Base-by-base conservation (phyloP, 805 yeast species). In the Candida coquimbonensis region DNA sequence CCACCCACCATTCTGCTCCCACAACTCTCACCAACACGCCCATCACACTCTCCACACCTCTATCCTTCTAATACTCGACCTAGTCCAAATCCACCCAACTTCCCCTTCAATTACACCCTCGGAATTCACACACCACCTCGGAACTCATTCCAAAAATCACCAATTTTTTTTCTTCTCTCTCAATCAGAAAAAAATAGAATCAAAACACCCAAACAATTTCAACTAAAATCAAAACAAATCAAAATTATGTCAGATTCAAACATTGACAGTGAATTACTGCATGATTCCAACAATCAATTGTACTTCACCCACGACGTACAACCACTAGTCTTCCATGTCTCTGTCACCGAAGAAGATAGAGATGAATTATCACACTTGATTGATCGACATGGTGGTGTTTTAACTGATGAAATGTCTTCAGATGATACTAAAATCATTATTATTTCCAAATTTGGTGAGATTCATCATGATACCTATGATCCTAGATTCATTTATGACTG, bases 401-500 rank as follows among this genome's bases (percentile, higher is more conserved):
- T 56, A 19, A 42, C 49, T 1, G 41, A 46, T 3, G 52, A 48
- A 29, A 29, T 29, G 7, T 3, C 31, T 27, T 13, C 38, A 3
- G 48, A 50, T 16, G 34, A 46, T 8, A 26, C 25, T n/a, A 36
- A 33, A 12, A 59, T 49, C 25, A 45, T 50, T 16, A 42, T 45
- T 31, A 40, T 59, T 31, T 55, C 62, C 9, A 49, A 48, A 21
- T 49, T 29, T 36, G 47, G 47, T 8, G 60, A 53, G 13, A 50
- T 49, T 8, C 44, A 50, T 17, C 46, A 53, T 16, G 49, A 50
- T 27, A 50, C 46, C 2, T 45, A 50, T 24, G 57, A 55, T 39
- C 58, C 63, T 9, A 50, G 50, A 36, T 53, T 56, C 19, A 44
- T 59, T 17, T 47, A 21, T 13, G 60, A 57, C 11, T 49, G 54